These are phyloP conservation scores for Yamadazyma sp. DNA, from an alignment of 805 yeast species.

Conservation along the genomic window DNA sequence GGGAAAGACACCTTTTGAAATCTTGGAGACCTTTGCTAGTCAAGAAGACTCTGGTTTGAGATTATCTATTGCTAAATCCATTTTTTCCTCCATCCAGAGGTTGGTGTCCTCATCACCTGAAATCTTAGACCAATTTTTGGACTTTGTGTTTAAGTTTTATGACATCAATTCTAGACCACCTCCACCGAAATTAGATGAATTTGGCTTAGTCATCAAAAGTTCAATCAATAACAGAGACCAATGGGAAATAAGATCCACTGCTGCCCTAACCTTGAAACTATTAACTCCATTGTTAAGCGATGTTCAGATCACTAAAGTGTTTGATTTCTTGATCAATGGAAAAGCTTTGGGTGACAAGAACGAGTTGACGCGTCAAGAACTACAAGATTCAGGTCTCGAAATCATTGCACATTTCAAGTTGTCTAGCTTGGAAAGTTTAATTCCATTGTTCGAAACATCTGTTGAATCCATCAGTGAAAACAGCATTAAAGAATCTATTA, in stretches of 20 bases:
- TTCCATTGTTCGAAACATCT: constrained; percentile 77
- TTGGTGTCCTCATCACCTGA: constrained; percentile 1
- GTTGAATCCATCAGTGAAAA: constrained; percentile 58
- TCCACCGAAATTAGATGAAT: constrained; percentile 72
- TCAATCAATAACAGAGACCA: constrained; percentile 63
- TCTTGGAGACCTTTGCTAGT: constrained; percentile 50
- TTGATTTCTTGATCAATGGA: constrained; percentile 60
- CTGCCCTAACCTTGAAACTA: constrained; percentile 64
- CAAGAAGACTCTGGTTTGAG: constrained; percentile 66
- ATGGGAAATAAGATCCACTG: constrained; percentile 85
- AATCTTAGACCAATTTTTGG: constrained; percentile 29
- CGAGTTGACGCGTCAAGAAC: constrained; percentile 69
- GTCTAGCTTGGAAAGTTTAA: constrained; percentile 63
- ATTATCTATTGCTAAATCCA: constrained; percentile 67
- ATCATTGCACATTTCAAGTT: constrained; percentile 68
- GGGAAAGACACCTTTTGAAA: constrained; percentile 36
- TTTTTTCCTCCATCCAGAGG: constrained; percentile 53
- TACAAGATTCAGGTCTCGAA: constrained; percentile 85
- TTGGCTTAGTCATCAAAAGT: constrained; percentile 70
- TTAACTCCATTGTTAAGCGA: constrained; percentile 49
- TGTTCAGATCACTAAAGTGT: constrained; percentile 49
- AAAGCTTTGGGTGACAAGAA: constrained; percentile 77
- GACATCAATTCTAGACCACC: constrained; percentile 66
- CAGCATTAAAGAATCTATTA: constrained; percentile 70
- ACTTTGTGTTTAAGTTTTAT: constrained; percentile 53